Conservation (phyloP, 2,329 filamentous ascomycete species). For the Penicillium thymicola region DNA sequence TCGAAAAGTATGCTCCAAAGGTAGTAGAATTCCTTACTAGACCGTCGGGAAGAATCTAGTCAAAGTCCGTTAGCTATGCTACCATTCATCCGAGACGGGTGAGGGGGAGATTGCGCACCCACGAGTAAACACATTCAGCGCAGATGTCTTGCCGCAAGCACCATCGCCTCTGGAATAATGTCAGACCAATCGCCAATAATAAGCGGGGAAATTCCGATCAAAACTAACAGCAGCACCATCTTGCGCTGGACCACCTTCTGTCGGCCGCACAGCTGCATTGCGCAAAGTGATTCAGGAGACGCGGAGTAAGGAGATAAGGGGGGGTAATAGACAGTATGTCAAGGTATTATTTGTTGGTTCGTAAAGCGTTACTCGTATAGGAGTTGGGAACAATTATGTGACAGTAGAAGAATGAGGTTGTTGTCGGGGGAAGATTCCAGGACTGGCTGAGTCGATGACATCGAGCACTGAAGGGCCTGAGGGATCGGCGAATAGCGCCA, state of each 20-base stretch:
- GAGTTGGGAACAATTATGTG: slow-evolving; percentile 4
- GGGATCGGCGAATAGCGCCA: slow-evolving; percentile 48
- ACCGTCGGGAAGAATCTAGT: slow-evolving; percentile 91
- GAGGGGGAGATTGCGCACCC: slow-evolving; percentile 57
- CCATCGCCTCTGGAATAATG: slow-evolving; percentile 71
- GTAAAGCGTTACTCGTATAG: slow-evolving; percentile 3
- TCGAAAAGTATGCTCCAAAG: background rate
- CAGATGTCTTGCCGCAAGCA: slow-evolving; percentile 93
- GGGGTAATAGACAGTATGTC: background rate
- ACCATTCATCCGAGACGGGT: background rate
- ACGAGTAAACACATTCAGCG: slow-evolving; percentile 97
- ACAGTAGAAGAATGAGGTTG: slow-evolving; percentile 42
- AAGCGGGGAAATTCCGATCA: background rate
- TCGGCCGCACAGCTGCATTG: slow-evolving; percentile 63
- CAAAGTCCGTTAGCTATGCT: slow-evolving; percentile 18
- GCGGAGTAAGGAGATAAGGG: background rate
- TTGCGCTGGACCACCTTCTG: slow-evolving; percentile 90
- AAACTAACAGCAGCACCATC: slow-evolving; percentile 77
- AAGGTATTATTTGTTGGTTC: background rate
- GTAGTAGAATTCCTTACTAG: slow-evolving; percentile 57
- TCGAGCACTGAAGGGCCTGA: slow-evolving; percentile 24
- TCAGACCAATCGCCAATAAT: slow-evolving; percentile 17
- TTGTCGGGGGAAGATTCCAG: slow-evolving; percentile 23
- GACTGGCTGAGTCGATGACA: slow-evolving; percentile 35
- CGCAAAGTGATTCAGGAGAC: slow-evolving; percentile 15